Evolutionary conservation across 176 grass and related monocot species (phyloP).

Genomic region (Zoysia pacifica): DNA sequence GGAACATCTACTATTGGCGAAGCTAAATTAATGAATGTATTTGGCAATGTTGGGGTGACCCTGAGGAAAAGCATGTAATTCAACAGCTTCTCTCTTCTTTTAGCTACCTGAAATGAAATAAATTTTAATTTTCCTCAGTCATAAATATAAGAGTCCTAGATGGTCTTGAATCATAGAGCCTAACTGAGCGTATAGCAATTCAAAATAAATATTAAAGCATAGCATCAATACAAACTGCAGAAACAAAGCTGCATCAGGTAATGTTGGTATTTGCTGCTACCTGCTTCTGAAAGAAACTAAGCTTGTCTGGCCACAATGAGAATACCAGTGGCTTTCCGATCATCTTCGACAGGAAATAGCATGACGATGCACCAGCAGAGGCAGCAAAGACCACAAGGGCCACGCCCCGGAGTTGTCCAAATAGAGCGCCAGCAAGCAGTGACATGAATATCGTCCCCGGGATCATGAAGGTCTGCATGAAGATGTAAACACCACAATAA

Average conservation of each 20-base stretch:
- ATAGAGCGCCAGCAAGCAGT: slow-evolving; percentile 85
- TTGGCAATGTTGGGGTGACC: slow-evolving; percentile 96
- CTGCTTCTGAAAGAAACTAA: slow-evolving; percentile 90
- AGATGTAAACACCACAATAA: slow-evolving; percentile 91
- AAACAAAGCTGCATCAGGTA: slow-evolving; percentile 9
- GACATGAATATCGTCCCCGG: slow-evolving; percentile 99
- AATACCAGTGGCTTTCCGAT: slow-evolving; percentile 87
- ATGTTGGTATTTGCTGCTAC: slow-evolving; percentile 41
- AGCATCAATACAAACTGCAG: background rate
- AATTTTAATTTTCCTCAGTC: slow-evolving; percentile 25
- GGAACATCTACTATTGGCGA: slow-evolving; percentile 97
- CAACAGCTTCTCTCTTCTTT: slow-evolving; percentile 92
- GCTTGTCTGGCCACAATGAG: slow-evolving; percentile 91
- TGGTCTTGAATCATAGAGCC: slow-evolving; percentile 10
- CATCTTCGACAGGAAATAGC: slow-evolving; percentile 92
- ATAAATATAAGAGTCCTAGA: background rate
- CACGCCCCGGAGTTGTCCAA: slow-evolving; percentile 73
- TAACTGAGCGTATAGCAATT: slow-evolving; percentile 14
- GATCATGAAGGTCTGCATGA: slow-evolving; percentile 99
- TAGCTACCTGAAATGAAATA: slow-evolving; percentile 67
- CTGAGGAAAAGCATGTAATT: slow-evolving; percentile 98
- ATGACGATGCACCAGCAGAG: slow-evolving; percentile 93
- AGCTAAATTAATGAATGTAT: slow-evolving; percentile 98
- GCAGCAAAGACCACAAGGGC: slow-evolving; percentile 96
- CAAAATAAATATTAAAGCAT: slow-evolving; percentile 21